phyloP scores from a whole-genome alignment of 768 basidiomycete species.

The Suillus ampliporus region DNA sequence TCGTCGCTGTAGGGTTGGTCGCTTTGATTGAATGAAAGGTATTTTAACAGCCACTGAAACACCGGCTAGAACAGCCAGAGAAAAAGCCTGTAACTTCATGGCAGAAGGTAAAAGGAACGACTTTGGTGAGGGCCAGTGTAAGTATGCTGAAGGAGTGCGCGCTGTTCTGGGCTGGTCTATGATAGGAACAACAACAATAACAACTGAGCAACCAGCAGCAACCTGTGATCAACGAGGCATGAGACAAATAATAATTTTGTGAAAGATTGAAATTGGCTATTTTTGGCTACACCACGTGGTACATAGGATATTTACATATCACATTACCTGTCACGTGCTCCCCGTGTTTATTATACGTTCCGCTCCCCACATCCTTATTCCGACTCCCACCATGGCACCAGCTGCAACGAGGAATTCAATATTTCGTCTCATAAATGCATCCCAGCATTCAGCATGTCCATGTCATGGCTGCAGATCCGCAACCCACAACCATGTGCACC shows the following conservation, averaged over 20 bases:
- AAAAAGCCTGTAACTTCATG: constrained; percentile 50
- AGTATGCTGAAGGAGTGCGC: not conserved
- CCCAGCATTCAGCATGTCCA: constrained; percentile 77
- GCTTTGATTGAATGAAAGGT: constrained; percentile 53
- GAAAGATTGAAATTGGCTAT: not conserved
- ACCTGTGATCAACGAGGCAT: constrained; percentile 9
- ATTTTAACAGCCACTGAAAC: constrained; percentile 52
- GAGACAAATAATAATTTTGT: not conserved
- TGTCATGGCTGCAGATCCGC: constrained; percentile 71
- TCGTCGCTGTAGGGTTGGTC: constrained; percentile 42
- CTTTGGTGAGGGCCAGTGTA: not conserved
- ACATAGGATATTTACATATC: too few species aligned
- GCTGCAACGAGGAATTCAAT: constrained; percentile 64
- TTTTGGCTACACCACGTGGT: not conserved
- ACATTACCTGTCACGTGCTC: constrained; percentile 13
- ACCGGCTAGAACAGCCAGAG: constrained; percentile 42
- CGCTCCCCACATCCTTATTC: constrained; percentile 24
- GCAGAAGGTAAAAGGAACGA: constrained; percentile 7
- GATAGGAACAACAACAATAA: constrained; percentile 7
- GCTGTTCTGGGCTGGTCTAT: not conserved
- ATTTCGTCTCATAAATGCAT: constrained; percentile 74
- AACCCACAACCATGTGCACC: constrained; percentile 45
- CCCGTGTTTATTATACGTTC: constrained; percentile 14
- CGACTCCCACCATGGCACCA: constrained; percentile 38
- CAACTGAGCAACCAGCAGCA: not conserved